Conservation (phyloP, 2,329 filamentous ascomycete species). For the Paraconiothyrium sp. region DNA sequence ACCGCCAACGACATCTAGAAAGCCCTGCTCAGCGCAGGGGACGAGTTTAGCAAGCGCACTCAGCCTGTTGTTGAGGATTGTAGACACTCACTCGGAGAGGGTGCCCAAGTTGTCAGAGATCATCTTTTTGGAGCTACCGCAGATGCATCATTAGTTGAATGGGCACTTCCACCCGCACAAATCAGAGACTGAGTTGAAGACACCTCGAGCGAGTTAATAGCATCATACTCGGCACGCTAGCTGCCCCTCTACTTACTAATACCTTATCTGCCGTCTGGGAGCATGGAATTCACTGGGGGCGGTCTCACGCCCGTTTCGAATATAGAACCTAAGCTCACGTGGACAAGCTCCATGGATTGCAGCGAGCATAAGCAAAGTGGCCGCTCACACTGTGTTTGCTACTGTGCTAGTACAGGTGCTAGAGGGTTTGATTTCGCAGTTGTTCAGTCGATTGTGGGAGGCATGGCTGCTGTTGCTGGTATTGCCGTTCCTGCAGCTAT, state of each 20-base stretch:
- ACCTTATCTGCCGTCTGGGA: neutral
- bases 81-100: neutral
- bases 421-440: neutral
- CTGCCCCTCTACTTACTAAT: neutral
- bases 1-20: constrained; percentile 15
- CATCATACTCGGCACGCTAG: neutral
- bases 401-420: neutral
- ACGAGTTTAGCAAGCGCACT: neutral
- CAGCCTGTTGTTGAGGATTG: too few relatives aligned
- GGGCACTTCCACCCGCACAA: neutral
- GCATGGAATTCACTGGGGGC: neutral
- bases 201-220: constrained; percentile 1
- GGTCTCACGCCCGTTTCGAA: too few relatives aligned
- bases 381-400: neutral
- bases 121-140: neutral
- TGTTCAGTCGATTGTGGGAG: neutral
- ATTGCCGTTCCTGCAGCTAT: neutral
- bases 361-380: neutral
- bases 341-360: neutral
- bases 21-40: constrained; percentile 2
- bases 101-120: neutral
- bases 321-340: too few relatives aligned
- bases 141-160: constrained; percentile 7
- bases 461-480: neutral
- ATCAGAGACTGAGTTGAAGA: constrained; percentile 11